Base-by-base conservation (phyloP, 2,329 filamentous ascomycete species). In the Xylariaceae sp. region DNA sequence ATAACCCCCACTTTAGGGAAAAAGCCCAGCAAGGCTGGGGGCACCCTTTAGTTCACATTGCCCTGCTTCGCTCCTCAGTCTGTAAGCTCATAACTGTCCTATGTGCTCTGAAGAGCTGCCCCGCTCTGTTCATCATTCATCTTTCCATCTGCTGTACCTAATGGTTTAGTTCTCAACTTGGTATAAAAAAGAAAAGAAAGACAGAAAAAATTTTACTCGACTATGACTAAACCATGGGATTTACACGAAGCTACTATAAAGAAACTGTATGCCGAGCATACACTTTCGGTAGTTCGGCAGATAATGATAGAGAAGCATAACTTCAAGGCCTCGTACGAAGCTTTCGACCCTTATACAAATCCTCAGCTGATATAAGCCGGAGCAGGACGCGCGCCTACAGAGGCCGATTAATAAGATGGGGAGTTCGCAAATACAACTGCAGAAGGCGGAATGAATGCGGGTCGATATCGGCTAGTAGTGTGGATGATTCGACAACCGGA, bases 391-490 rank as follows among this genome's bases (percentile, higher is more conserved):
- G 79, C 45, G 77, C 78, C 2, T 81, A 80, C 59, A 70, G 77
- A 16, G 76, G 77, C n/a, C 71, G 75, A 30, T 73, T 81, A 55
- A 71, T 75, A 20, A 70, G 65, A 53, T 81, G 79, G 79, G 61
- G 68, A 3, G 59, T 79, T 35, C 64, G 67, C 60, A 81, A 81
- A 63, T 81, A 81, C 64, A 77, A 75, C 47, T 72, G 73, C 62
- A 74, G 62, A 37, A 61, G 58, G 45, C 55, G 43, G n/a, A 49
- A 51, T 29, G 58, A 56, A 13, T 24, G 50, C 23, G 47, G 39
- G 21, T 48, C 49, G 2, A 39, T 36, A 21, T 58, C 46, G 16
- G 18, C 21, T 7, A 44, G 50, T 18, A 57, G 50, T 33, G 43
- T 48, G 16, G 55, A 27, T n/a, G 47, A 41, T 6, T 61, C 54